These are phyloP conservation scores for Xylaria sp. DNA, from an alignment of 2,329 filamentous ascomycete genomes.

Conservation along the genomic window DNA sequence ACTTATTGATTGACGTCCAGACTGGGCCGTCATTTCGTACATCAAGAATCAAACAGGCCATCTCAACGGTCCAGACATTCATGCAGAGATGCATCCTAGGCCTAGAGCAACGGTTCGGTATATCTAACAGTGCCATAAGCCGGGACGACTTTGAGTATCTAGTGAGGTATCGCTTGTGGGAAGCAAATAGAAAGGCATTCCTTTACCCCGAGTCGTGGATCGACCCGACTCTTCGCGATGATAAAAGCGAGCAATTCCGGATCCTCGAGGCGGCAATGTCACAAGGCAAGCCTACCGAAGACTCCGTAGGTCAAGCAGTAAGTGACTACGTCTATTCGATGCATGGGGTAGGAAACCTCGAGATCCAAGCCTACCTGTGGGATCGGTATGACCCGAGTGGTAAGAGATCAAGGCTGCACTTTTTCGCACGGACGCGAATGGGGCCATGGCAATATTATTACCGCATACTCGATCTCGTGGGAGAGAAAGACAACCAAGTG, in stretches of 20 bases:
- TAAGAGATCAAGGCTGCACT: not conserved
- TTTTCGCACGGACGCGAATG: conserved; percentile 3
- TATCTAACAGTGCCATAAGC: not conserved
- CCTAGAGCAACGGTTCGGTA: not conserved
- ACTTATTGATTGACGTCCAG: conserved; percentile 5
- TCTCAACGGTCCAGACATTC: conserved; percentile 14
- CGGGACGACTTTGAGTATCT: conserved; percentile 11
- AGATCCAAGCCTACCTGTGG: not conserved
- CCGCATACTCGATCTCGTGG: not conserved
- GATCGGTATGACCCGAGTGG: not conserved
- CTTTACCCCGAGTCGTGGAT: conserved; percentile 15
- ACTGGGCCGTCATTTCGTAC: conserved; percentile 1
- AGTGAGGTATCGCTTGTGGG: conserved; percentile 1
- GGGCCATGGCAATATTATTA: conserved; percentile 8
- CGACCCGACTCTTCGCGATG: conserved; percentile 10
- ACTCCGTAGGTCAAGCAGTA: not conserved
- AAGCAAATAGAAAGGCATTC: conserved; percentile 14
- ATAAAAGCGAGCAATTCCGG: conserved; percentile 10
- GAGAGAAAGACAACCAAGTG: not conserved
- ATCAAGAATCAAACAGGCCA: conserved; percentile 13
- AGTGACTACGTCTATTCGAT: not conserved
- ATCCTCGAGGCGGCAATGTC: not conserved
- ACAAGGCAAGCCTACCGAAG: not conserved
- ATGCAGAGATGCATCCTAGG: conserved; percentile 11
- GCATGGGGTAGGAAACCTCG: not conserved